Evolutionary conservation across 352 stramenopile genomes (phyloP).

Genomic region (Phytopythium helicoides): DNA sequence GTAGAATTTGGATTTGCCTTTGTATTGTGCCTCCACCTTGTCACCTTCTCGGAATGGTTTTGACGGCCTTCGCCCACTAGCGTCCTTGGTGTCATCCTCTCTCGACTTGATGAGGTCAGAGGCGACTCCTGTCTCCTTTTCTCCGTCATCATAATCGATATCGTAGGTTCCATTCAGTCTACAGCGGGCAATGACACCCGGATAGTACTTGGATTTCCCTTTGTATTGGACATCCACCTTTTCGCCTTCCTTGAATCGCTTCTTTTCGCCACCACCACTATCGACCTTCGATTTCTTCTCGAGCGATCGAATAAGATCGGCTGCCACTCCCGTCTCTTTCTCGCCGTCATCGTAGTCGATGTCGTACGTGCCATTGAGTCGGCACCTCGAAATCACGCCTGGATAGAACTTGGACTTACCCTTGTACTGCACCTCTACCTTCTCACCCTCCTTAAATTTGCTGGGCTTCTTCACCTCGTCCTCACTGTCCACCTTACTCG

Average conservation of each 20-base stretch:
- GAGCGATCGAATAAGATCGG: constrained; percentile 40
- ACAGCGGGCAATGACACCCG: constrained; percentile 46
- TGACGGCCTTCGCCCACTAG: constrained; percentile 16
- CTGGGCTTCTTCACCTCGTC: too few relatives aligned
- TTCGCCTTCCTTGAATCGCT: constrained; percentile 52
- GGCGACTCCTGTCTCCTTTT: constrained; percentile 29
- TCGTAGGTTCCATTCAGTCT: constrained; percentile 68
- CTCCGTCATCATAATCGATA: constrained; percentile 73
- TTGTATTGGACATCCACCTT: too few relatives aligned
- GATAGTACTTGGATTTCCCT: constrained; percentile 57
- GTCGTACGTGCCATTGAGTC: constrained; percentile 57
- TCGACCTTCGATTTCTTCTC: too few relatives aligned
- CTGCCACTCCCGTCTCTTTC: constrained; percentile 37
- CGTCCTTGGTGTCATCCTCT: constrained; percentile 5
- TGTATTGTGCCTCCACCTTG: constrained; percentile 34
- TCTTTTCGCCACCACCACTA: too few relatives aligned
- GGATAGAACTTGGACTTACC: constrained; percentile 57
- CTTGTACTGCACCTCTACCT: constrained; percentile 63
- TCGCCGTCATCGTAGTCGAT: constrained; percentile 83
- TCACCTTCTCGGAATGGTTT: constrained; percentile 14
- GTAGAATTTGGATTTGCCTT: constrained; percentile 47
- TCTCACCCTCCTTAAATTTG: too few relatives aligned
- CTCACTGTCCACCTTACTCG: too few relatives aligned
- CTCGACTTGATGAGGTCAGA: constrained; percentile 4
- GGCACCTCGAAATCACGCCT: constrained; percentile 34